Evolutionary conservation across 306 rosid genomes (phyloP).

Genomic region (Vicia sativa): DNA sequence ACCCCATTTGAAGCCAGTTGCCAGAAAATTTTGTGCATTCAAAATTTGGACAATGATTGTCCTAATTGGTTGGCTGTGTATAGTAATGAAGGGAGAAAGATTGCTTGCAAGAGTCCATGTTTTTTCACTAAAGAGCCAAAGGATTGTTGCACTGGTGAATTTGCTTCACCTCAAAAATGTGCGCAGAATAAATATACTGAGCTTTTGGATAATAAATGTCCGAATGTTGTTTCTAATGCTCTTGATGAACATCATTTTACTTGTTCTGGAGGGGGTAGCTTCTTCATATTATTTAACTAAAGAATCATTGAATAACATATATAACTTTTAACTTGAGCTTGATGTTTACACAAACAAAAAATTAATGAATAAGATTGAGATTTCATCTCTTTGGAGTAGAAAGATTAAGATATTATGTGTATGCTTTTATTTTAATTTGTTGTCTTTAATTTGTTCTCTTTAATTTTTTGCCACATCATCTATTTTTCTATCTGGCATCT

Average conservation of each 20-base stretch:
- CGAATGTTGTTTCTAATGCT: neutral
- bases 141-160: slow-evolving; percentile 8
- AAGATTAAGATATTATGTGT: no score
- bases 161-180: slow-evolving; percentile 13
- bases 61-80: slow-evolving; percentile 17
- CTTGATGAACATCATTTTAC: slow-evolving; percentile 11
- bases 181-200: neutral
- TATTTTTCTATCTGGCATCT: no score
- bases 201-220: neutral
- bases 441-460: no score
- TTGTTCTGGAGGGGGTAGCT: neutral
- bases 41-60: neutral
- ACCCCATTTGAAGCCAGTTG: neutral
- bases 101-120: slow-evolving; percentile 21
- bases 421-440: no score
- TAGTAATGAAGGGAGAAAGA: neutral
- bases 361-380: no score
- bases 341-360: no score
- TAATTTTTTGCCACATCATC: no score
- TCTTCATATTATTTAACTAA: fast-evolving
- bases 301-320: no score
- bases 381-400: no score
- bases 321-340: no score
- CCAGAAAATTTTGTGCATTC: neutral
- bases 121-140: neutral